phyloP scores from a whole-genome alignment of 768 basidiomycete genomes.

The Agrocybe praecox region DNA sequence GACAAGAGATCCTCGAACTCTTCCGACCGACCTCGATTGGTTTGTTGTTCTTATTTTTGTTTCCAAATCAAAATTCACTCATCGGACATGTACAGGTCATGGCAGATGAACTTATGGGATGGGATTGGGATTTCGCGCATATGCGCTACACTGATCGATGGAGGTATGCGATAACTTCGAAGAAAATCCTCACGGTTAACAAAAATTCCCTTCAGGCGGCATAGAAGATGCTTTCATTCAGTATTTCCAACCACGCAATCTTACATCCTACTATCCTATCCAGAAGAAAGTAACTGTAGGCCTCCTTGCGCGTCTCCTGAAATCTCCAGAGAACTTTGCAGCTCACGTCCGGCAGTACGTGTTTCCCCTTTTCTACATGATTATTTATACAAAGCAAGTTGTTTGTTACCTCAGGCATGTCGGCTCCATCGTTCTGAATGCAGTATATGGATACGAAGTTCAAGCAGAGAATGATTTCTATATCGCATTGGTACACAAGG shows the following conservation, averaged over 20 bases:
- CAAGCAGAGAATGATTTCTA: constrained; percentile 36
- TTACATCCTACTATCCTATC: constrained; percentile 25
- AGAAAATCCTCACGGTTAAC: neutral
- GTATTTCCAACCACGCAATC: constrained; percentile 34
- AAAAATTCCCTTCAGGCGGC: constrained; percentile 18
- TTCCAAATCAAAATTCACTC: neutral
- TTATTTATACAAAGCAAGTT: too few species aligned
- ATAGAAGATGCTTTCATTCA: constrained; percentile 37
- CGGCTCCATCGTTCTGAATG: constrained; percentile 35
- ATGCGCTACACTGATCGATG: constrained; percentile 26
- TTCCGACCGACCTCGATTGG: constrained; percentile 42
- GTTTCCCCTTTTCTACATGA: too few species aligned
- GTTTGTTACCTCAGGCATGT: constrained; percentile 22
- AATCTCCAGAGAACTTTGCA: constrained; percentile 28
- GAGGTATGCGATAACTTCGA: constrained; percentile 8
- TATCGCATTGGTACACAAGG: constrained; percentile 34
- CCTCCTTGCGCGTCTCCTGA: constrained; percentile 24
- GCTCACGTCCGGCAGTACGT: constrained; percentile 31
- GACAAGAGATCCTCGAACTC: constrained; percentile 46
- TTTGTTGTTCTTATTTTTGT: constrained; percentile 7
- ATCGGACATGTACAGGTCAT: constrained; percentile 23
- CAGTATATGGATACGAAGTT: constrained; percentile 42
- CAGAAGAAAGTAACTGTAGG: constrained; percentile 23
- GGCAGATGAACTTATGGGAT: constrained; percentile 29
- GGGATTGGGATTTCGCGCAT: constrained; percentile 33